Conservation (phyloP, 2,329 filamentous ascomycete genomes). For the Cladosporium sp. region DNA sequence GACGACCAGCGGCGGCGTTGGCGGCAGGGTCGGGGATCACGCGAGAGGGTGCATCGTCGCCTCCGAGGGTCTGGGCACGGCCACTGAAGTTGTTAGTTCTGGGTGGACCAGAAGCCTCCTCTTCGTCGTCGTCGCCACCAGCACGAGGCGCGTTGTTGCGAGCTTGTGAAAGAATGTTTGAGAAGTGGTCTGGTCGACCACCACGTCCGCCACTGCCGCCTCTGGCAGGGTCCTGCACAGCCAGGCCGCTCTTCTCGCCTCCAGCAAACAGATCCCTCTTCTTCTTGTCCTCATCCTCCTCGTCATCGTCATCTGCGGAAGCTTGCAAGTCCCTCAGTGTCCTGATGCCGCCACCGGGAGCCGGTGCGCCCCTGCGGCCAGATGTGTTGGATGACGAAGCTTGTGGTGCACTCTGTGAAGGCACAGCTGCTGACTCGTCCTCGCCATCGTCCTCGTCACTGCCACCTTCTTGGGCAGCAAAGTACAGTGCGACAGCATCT, state of each 20-base stretch:
- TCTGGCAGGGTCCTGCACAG: constrained; percentile 60
- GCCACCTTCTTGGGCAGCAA: constrained; percentile 42
- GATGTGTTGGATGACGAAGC: constrained; percentile 21
- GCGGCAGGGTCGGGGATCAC: constrained; percentile 62
- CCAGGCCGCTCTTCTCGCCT: constrained; percentile 78
- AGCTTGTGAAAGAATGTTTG: constrained; percentile 51
- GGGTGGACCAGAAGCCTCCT: constrained; percentile 39
- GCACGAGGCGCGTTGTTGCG: constrained; percentile 59
- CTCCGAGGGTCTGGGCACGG: constrained; percentile 72
- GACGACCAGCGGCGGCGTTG: constrained; percentile 30
- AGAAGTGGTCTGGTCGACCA: constrained; percentile 45
- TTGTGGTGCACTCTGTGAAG: constrained; percentile 21
- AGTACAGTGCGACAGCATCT: constrained; percentile 47
- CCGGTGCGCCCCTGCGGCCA: constrained; percentile 31
- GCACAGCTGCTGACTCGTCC: constrained; percentile 1
- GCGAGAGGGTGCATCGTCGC: constrained; percentile 71
- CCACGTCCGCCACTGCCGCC: constrained; percentile 35
- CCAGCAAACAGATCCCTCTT: constrained; percentile 75
- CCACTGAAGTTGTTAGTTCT: constrained; percentile 59
- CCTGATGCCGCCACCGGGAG: constrained; percentile 36
- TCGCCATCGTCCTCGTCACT: constrained; percentile 32
- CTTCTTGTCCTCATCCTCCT: constrained; percentile 61
- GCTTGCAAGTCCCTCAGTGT: constrained; percentile 49
- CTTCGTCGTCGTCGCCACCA: constrained; percentile 48
- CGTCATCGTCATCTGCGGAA: constrained; percentile 54